Base-by-base conservation (phyloP, 768 basidiomycete species). In the Erythrobasidium yunnanense region DNA sequence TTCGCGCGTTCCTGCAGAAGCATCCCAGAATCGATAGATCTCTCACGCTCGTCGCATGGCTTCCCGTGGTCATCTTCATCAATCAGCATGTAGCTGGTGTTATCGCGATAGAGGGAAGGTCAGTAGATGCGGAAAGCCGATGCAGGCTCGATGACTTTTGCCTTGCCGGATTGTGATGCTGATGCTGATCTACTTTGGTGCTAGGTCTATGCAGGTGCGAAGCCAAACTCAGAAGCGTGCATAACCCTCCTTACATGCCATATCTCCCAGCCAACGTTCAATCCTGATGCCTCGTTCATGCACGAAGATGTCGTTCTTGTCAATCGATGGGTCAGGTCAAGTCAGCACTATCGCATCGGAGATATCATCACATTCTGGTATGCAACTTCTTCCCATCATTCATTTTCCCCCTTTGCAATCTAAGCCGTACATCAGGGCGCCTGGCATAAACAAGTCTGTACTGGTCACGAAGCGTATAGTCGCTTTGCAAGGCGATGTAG, bases 201-300 rank as follows among this genome's bases (percentile, higher is more conserved):
- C 20, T 33, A 73, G 72, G 49, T 72, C 72, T 0, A 73, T 73
- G 72, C 72, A 73, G 66, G 72, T 67, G n/a, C n/a, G 34, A 8
- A 2, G 22, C 6, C 8, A 4, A 57, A 8, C n/a, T 7, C 23
- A n/a, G 4, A 22, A 6, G 1, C 22, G 5, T 0, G 13, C 0
- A 45, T 30, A 2, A 23, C n/a, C 1, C 13, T 23, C 15, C 1
- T 20, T 1, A 55, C 6, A 29, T 35, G 13, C 6, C n/a, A 2
- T 4, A 1, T 22, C 57, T 15, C 15, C 0, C 62, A 73, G 73
- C 73, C 73, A 2, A 72, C 73, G 0, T 63, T 73, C 51, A 73
- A 73, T 60, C 73, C 73, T 1, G 71, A 73, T 55, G 58, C 70
- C 6, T 70, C 70, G 29, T 29, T 38, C 6, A 57, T 73, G 47